Evolutionary conservation across 768 basidiomycete genomes (phyloP).

Genomic region (Boletus speciosus): DNA sequence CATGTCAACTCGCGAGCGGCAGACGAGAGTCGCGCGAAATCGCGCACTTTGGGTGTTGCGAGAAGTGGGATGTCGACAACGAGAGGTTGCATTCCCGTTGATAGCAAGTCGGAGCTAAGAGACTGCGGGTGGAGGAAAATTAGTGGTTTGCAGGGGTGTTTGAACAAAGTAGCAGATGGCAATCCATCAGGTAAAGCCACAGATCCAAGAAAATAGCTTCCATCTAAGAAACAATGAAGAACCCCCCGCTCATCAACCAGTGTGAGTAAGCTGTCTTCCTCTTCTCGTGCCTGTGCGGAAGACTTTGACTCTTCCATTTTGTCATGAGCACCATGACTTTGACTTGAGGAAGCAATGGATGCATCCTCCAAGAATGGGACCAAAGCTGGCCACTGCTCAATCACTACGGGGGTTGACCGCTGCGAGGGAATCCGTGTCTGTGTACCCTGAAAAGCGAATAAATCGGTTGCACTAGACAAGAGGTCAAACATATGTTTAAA

Average conservation of each 20-base stretch:
- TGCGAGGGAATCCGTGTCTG: constrained; percentile 47
- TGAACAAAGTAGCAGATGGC: constrained; percentile 31
- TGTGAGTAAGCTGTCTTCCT: constrained; percentile 61
- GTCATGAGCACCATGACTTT: constrained; percentile 28
- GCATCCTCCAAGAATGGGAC: constrained; percentile 51
- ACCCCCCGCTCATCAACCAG: constrained; percentile 56
- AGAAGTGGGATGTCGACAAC: constrained; percentile 57
- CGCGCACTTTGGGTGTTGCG: constrained; percentile 51
- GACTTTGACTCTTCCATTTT: constrained; percentile 28
- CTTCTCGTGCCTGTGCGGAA: constrained; percentile 37
- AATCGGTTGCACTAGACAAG: constrained; percentile 59
- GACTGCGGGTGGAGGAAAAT: constrained; percentile 49
- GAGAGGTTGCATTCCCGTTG: constrained; percentile 37
- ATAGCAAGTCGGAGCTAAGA: constrained; percentile 22
- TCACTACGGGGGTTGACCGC: constrained; percentile 51
- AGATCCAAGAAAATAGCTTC: constrained; percentile 66
- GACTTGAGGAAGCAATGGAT: constrained; percentile 51
- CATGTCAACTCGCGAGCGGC: constrained; percentile 66
- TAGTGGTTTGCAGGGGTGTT: constrained; percentile 42
- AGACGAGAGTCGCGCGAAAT: constrained; percentile 69
- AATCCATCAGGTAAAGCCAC: constrained; percentile 37
- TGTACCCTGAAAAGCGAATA: constrained; percentile 78
- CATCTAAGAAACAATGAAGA: constrained; percentile 70
- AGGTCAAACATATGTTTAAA: constrained; percentile 14
- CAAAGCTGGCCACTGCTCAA: constrained; percentile 68